A percentile compares a stretch with the other conserved stretches of the same genome.
phyloP scores from a whole-genome alignment of 108 stramenopile species.

The Mediolabrus comicus region DNA sequence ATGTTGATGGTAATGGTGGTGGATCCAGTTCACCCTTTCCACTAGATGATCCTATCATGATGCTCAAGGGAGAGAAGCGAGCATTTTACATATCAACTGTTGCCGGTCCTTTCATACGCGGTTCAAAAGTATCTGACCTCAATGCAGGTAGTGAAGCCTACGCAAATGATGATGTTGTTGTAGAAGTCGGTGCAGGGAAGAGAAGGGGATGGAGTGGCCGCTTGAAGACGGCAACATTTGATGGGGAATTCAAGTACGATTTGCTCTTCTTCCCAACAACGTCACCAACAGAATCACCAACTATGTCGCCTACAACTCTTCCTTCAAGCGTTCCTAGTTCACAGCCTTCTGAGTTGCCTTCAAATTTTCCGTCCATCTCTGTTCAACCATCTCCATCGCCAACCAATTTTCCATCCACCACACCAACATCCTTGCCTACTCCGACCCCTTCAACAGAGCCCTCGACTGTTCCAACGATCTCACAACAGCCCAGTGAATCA shows the following conservation, averaged over 20 bases:
- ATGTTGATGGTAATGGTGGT: constrained; percentile 18
- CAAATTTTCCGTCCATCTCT: not conserved
- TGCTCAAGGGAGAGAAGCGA: not conserved
- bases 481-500: not conserved
- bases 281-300: no score
- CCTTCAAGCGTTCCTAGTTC: no score
- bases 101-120: constrained; percentile 26
- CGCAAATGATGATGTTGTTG: constrained; percentile 22
- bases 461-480: not conserved
- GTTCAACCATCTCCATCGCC: not conserved
- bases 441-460: not conserved
- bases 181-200: constrained; percentile 20
- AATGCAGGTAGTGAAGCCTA: constrained; percentile 8
- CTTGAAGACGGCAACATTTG: not conserved
- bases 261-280: not conserved
- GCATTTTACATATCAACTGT: constrained; percentile 24
- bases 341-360: no score
- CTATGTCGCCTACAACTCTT: not conserved
- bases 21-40: constrained; percentile 21
- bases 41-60: not conserved
- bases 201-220: not conserved
- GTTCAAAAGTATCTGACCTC: not conserved
- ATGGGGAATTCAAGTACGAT: not conserved
- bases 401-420: not conserved
- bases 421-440: not conserved